Base-by-base conservation (phyloP, 306 rosid species). In the Nissolia schottii region DNA sequence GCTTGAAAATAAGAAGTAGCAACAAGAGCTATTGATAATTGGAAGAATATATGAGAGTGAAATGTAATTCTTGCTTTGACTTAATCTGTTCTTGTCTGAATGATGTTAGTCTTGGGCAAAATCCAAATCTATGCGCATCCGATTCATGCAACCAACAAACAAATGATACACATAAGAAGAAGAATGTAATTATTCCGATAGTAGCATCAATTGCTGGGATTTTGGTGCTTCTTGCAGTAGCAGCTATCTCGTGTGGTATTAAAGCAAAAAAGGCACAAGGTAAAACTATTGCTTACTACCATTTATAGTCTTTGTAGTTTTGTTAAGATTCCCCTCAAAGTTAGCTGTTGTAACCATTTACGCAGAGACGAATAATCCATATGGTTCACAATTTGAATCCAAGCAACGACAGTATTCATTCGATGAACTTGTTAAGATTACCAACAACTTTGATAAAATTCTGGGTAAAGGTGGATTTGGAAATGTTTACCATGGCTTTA, bases 381-480 rank as follows among this genome's bases (percentile, higher is more conserved):
- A 37, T 43, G 55, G 5, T 7, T 53, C 75, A 46, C 41, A 49
- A 29, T 11, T 84, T 2, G 86, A 80, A 73, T 14, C 63, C 2
- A 41, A 23, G 50, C 57, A 72, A 48, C 70, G 72, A 50, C 79
- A 79, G 41, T 88, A 81, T 64, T 79, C 83, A 22, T 83, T 51
- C 46, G 11, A 72, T 0, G 85, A 85, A 22, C 37, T 83, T 38
- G 27, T 57, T 11, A 48, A 27, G 48, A 81, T 88, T 24, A 88
- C 93, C 59, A 70, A 77, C 73, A 81, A 83, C 64, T 79, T 86
- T 48, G 68, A 48, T 12, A 83, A 70, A 20, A 18, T 73, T 77
- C 74, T 85, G 2, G 88, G 85, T 5, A 79, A 54, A 55, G 90
- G 90, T 59, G 86, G 88, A 53, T 88, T 81, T 38, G 88, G 92